These are phyloP conservation scores for Talaromyces liani DNA, from an alignment of 495 filamentous ascomycete genomes.

Conservation along the genomic window DNA sequence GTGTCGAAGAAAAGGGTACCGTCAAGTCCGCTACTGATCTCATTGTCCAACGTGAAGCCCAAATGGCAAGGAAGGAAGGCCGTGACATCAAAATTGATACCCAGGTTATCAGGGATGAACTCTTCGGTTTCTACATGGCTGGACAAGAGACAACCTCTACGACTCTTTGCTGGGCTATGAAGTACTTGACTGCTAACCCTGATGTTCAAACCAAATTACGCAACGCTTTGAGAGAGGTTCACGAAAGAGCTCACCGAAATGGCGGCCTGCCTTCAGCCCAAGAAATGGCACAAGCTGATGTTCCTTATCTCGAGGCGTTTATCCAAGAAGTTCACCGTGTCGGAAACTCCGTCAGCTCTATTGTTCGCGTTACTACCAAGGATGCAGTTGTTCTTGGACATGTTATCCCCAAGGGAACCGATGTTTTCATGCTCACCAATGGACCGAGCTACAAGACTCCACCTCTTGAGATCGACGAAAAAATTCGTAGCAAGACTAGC, in stretches of 20 bases:
- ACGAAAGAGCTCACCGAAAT: constrained; percentile 8
- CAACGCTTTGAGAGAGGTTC: constrained; percentile 9
- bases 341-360: constrained; percentile 7
- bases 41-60: constrained; percentile 20
- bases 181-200: constrained; percentile 21
- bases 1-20: constrained; percentile 14
- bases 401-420: constrained; percentile 19
- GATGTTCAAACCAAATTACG: constrained; percentile 23
- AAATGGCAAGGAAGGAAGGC: constrained; percentile 5
- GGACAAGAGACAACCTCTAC: constrained; percentile 12
- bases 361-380: constrained; percentile 16
- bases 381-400: constrained; percentile 25
- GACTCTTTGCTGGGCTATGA: constrained; percentile 24
- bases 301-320: constrained; percentile 31
- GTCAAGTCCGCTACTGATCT: constrained; percentile 32
- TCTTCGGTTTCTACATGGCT: constrained; percentile 5
- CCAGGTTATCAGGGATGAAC: background rate
- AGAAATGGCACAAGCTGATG: background rate
- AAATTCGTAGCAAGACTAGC: background rate
- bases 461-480: background rate
- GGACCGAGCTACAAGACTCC: background rate
- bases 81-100: background rate
- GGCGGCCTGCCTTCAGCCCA: background rate
- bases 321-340: constrained; percentile 28
- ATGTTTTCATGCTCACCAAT: background rate